A percentile compares a stretch with the other conserved stretches of the same genome.
phyloP scores from a whole-genome alignment of 768 basidiomycete genomes.

The Pisolithus tinctorius region DNA sequence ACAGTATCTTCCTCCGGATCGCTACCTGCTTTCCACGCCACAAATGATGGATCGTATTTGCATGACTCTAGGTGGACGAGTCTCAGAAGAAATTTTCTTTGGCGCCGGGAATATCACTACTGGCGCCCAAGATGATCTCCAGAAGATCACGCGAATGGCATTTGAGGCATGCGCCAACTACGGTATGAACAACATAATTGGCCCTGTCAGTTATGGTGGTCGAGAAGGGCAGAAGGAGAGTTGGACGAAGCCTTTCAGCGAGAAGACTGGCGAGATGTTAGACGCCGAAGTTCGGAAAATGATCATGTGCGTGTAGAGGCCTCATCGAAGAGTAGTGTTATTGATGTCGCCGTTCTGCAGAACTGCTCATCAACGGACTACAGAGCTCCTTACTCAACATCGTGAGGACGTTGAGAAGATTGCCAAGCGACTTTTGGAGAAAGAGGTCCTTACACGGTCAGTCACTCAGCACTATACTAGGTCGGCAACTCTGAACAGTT shows the following conservation, averaged over 20 bases:
- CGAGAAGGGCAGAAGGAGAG: slow-evolving; percentile 73
- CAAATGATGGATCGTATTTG: slow-evolving; percentile 95
- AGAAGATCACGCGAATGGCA: slow-evolving; percentile 97
- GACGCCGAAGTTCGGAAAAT: slow-evolving; percentile 92
- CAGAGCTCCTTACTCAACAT: slow-evolving; percentile 71
- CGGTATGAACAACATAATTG: slow-evolving; percentile 93
- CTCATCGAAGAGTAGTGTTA: background rate
- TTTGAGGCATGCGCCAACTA: slow-evolving; percentile 94
- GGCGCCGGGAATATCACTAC: slow-evolving; percentile 88
- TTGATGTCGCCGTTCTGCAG: slow-evolving; percentile 27
- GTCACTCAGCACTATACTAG: slow-evolving; percentile 13
- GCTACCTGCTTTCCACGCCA: slow-evolving; percentile 90
- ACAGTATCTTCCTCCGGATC: slow-evolving; percentile 91
- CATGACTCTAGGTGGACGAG: slow-evolving; percentile 97
- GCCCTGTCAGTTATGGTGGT: slow-evolving; percentile 96
- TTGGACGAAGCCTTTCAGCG: slow-evolving; percentile 97
- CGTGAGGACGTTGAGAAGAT: slow-evolving; percentile 90
- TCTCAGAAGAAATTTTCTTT: slow-evolving; percentile 98
- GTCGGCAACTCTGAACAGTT: slow-evolving; percentile 2
- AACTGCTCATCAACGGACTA: slow-evolving; percentile 79
- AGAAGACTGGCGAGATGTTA: slow-evolving; percentile 92
- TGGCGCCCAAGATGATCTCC: slow-evolving; percentile 95
- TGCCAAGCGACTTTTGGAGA: slow-evolving; percentile 82
- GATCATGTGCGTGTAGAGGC: slow-evolving; percentile 56
- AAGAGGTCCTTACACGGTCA: slow-evolving; percentile 92